A percentile compares a stretch with the other conserved stretches of the same genome.
Conservation (phyloP, 345 rosid genomes). For the Moricandia moricandioides region DNA sequence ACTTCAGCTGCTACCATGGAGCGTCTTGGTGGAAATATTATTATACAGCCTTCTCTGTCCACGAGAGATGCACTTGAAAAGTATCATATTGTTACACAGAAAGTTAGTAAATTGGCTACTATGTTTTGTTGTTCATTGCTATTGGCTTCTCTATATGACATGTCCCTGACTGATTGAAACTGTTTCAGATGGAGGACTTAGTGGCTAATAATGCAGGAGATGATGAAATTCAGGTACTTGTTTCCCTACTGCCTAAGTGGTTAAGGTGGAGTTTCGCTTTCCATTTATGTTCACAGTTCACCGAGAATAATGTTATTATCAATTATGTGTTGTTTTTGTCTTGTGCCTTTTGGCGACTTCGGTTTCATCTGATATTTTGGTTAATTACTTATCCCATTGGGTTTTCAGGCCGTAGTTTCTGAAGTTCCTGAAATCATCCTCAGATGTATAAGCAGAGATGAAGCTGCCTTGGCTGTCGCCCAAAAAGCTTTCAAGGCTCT, state of each 20-base stretch:
- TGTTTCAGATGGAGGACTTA: conserved; percentile 73
- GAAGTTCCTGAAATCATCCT: conserved; percentile 97
- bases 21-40: conserved; percentile 56
- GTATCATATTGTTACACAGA: conserved; percentile 74
- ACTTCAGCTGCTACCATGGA: conserved; percentile 58
- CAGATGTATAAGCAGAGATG: conserved; percentile 89
- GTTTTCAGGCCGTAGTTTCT: conserved; percentile 64
- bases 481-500: conserved; percentile 94
- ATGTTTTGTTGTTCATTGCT: neutral
- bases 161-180: conserved; percentile 31
- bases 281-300: no score
- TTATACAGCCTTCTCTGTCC: conserved; percentile 61
- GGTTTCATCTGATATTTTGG: neutral
- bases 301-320: no score
- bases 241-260: no score
- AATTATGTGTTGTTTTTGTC: no score
- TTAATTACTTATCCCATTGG: neutral
- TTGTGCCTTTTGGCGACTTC: no score
- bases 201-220: conserved; percentile 63
- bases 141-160: neutral
- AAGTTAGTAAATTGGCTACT: conserved; percentile 44
- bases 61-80: conserved; percentile 93
- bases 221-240: conserved; percentile 79
- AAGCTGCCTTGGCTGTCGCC: conserved; percentile 95
- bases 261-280: no score